These are phyloP conservation scores for Auricularia auricula-judae DNA, from an alignment of 768 basidiomycete genomes.

Conservation along the genomic window DNA sequence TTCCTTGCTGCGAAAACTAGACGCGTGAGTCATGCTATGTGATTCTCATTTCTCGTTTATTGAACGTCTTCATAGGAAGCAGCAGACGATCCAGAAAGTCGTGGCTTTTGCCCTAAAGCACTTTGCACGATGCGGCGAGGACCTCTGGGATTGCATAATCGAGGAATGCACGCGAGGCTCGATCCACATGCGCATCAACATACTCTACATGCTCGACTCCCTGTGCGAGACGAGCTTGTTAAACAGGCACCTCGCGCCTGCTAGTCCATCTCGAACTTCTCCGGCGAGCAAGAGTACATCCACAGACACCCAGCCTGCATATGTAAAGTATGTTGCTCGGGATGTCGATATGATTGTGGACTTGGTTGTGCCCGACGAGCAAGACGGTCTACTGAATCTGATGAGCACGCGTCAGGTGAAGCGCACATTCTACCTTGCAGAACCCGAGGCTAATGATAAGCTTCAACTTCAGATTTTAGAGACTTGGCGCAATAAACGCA, in stretches of 20 bases:
- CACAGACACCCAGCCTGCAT: slow-evolving; percentile 27
- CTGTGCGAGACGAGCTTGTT: slow-evolving; percentile 71
- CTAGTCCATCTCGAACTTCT: slow-evolving; percentile 23
- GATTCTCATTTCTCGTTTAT: slow-evolving; percentile 9
- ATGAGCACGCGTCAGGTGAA: slow-evolving; percentile 78
- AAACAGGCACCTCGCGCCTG: slow-evolving; percentile 33
- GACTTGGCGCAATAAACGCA: slow-evolving; percentile 77
- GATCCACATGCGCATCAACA: slow-evolving; percentile 87
- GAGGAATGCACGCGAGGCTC: slow-evolving; percentile 77
- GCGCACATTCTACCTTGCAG: not conserved
- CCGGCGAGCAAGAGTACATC: slow-evolving; percentile 17
- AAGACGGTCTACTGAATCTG: slow-evolving; percentile 78
- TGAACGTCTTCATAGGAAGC: slow-evolving; percentile 39
- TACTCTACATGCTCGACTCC: slow-evolving; percentile 82
- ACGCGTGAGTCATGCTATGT: slow-evolving; percentile 37
- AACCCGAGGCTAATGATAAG: not conserved
- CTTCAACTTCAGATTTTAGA: slow-evolving; percentile 60
- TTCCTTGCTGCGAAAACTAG: slow-evolving; percentile 45
- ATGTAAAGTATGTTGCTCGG: slow-evolving; percentile 66
- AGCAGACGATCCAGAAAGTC: slow-evolving; percentile 80
- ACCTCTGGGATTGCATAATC: slow-evolving; percentile 86
- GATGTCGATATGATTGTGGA: slow-evolving; percentile 73
- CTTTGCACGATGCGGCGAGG: slow-evolving; percentile 76
- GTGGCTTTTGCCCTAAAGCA: slow-evolving; percentile 80
- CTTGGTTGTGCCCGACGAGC: slow-evolving; percentile 78